Percentiles rank a stretch among this genome's conserved stretches.
These are phyloP conservation scores for Xylariaceae sp. DNA, from an alignment of 2,329 filamentous ascomycete species.

Conservation along the genomic window DNA sequence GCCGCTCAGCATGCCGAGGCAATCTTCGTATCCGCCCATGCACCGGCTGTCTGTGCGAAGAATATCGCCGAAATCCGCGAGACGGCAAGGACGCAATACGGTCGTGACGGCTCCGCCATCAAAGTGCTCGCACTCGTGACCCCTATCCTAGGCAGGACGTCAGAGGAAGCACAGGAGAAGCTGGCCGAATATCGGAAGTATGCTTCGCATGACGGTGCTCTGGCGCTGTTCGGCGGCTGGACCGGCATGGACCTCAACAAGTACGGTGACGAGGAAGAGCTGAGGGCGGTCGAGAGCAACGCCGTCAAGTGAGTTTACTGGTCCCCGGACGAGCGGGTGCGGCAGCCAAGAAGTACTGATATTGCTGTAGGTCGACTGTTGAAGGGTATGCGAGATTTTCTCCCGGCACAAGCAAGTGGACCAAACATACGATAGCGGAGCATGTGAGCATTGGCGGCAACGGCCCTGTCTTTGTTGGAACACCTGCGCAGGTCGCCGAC, in stretches of 20 bases:
- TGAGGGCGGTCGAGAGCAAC: conserved; percentile 32
- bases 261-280: conserved; percentile 32
- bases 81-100: conserved; percentile 42
- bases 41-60: conserved; percentile 51
- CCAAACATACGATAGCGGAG: conserved; percentile 61
- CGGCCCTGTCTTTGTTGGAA: conserved; percentile 58
- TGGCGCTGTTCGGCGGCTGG: conserved; percentile 68
- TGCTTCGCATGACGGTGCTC: conserved; percentile 53
- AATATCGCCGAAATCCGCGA: conserved; percentile 56
- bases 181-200: conserved; percentile 53
- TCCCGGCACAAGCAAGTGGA: conserved; percentile 60
- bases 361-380: conserved; percentile 37
- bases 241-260: conserved; percentile 47
- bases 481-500: conserved; percentile 57
- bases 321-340: conserved; percentile 2
- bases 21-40: conserved; percentile 62
- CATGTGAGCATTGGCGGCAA: conserved; percentile 62
- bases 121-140: conserved; percentile 63
- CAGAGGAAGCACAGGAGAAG: conserved; percentile 59
- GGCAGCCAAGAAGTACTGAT: conserved; percentile 1
- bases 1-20: conserved; percentile 64
- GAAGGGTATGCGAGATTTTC: conserved; percentile 49
- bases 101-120: conserved; percentile 52
- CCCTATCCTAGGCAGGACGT: conserved; percentile 56
- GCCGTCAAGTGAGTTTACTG: conserved; percentile 28